phyloP scores from a whole-genome alignment of 345 rosid species.

The Toxicodendron radicans region DNA sequence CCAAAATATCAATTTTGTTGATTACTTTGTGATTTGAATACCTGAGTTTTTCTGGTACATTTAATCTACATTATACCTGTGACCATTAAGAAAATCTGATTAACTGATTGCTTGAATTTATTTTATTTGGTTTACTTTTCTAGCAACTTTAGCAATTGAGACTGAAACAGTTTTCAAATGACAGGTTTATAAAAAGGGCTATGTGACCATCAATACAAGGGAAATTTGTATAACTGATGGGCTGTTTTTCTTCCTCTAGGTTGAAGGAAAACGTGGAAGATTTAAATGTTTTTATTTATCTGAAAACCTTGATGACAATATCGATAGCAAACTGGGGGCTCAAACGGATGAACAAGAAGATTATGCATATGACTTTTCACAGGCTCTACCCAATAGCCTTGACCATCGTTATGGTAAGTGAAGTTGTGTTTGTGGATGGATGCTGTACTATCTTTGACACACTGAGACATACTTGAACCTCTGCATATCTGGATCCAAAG shows the following conservation, averaged over 20 bases:
- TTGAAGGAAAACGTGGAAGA: slow-evolving; percentile 61
- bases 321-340: slow-evolving; percentile 35
- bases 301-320: slow-evolving; percentile 51
- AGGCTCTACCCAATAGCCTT: slow-evolving; percentile 61
- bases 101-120: slow-evolving; percentile 5
- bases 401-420: slow-evolving; percentile 56
- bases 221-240: slow-evolving; percentile 6
- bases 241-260: slow-evolving; percentile 43
- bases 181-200: slow-evolving; percentile 7
- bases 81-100: neutral
- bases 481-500: slow-evolving; percentile 6
- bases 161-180: neutral
- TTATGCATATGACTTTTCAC: slow-evolving; percentile 45
- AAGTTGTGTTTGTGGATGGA: slow-evolving; percentile 17
- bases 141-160: slow-evolving; percentile 6
- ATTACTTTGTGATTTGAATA: neutral
- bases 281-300: slow-evolving; percentile 73
- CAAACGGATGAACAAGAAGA: slow-evolving; percentile 33
- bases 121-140: neutral
- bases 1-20: neutral
- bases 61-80: slow-evolving; percentile 7
- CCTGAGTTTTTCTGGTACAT: neutral
- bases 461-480: neutral
- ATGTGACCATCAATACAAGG: neutral
- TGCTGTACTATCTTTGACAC: neutral